Conservation (phyloP, 352 stramenopile genomes). For the Globisporangium mamillatum region DNA sequence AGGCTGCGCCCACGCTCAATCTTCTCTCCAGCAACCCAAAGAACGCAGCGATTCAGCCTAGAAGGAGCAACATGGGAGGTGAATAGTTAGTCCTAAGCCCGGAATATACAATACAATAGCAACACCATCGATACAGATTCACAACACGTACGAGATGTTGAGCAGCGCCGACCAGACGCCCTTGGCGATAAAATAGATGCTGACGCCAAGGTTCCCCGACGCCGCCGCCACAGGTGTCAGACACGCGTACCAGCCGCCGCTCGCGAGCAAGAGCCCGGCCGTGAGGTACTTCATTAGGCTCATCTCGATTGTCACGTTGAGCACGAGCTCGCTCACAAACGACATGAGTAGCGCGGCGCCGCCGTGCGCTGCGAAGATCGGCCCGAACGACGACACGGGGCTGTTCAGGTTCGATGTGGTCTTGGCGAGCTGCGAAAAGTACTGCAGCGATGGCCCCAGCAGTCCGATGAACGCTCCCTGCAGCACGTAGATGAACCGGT, state of each 20-base stretch:
- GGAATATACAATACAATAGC: background rate
- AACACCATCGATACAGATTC: background rate
- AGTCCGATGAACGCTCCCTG: constrained; percentile 68
- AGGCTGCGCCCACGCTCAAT: constrained; percentile 66
- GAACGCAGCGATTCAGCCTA: constrained; percentile 54
- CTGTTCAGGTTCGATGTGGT: constrained; percentile 36
- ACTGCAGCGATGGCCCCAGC: constrained; percentile 58
- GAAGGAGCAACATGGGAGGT: no score
- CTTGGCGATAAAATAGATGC: constrained; percentile 74
- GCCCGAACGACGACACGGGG: constrained; percentile 62
- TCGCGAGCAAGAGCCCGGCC: constrained; percentile 51
- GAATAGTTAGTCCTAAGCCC: no score
- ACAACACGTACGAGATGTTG: constrained; percentile 63
- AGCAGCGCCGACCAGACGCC: constrained; percentile 70
- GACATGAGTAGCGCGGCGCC: constrained; percentile 69
- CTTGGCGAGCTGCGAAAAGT: constrained; percentile 54
- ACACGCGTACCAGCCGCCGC: constrained; percentile 65
- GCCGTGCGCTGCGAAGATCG: constrained; percentile 73
- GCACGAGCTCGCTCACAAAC: constrained; percentile 77
- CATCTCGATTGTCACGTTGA: constrained; percentile 63
- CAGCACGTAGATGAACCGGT: constrained; percentile 64
- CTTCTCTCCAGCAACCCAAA: constrained; percentile 70
- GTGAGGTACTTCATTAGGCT: constrained; percentile 73
- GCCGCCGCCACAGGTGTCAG: constrained; percentile 53
- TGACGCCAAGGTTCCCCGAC: constrained; percentile 59